A percentile compares a stretch with the other conserved stretches of the same genome.
These are phyloP conservation scores for Xerocomus minutiporus DNA, from an alignment of 1,284 basidiomycete genomes.

Conservation along the genomic window DNA sequence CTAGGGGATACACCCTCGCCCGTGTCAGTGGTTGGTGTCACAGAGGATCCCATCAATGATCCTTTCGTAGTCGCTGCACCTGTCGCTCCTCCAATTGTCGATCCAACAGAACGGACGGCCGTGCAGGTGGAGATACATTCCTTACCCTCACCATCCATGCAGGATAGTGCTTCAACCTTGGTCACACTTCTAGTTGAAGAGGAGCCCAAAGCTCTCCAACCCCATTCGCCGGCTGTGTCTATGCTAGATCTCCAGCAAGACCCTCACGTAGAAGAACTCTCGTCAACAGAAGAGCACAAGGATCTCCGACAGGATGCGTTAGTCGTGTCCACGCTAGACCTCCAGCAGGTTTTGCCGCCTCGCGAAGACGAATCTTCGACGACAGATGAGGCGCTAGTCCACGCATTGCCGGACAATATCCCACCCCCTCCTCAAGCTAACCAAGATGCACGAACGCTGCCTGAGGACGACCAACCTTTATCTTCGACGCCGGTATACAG, in stretches of 20 bases:
- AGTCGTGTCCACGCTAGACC: constrained; percentile 13
- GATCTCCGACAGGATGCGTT: constrained; percentile 7
- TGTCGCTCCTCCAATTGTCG: neutral
- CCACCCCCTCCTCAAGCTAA: neutral
- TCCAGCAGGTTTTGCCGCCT: constrained; percentile 1
- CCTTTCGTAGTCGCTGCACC: constrained; percentile 5
- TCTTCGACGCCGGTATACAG: neutral
- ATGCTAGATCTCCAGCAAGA: constrained; percentile 14
- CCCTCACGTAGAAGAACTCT: neutral
- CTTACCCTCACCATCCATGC: constrained; percentile 2
- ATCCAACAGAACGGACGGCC: neutral
- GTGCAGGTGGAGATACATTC: neutral
- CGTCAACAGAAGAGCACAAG: constrained; percentile 1
- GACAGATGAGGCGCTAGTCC: neutral
- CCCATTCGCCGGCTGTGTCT: constrained; percentile 19
- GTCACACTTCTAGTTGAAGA: constrained; percentile 13
- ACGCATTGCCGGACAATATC: neutral
- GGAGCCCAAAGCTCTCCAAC: constrained; percentile 2
- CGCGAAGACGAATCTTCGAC: neutral
- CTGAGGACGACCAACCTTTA: neutral
- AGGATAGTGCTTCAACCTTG: constrained; percentile 2
- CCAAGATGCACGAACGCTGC: neutral
- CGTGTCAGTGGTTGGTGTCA: neutral
- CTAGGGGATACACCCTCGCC: constrained; percentile 3
- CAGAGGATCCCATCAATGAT: constrained; percentile 8